Conservation (phyloP, 768 basidiomycete species). For the Dacryopinax primogenitus region DNA sequence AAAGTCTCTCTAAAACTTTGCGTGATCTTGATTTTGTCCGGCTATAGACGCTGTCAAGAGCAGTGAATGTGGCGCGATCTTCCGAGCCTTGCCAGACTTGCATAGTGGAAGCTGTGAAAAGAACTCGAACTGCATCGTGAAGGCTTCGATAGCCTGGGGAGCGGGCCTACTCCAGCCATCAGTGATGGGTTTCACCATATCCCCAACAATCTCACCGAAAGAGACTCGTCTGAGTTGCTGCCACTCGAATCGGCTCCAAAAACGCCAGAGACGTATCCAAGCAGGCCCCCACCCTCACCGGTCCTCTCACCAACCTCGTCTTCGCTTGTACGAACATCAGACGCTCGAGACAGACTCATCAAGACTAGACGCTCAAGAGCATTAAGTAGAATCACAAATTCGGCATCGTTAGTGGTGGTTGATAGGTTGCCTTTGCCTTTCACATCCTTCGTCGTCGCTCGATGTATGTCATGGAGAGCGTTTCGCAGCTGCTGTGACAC, state of each 20-base stretch:
- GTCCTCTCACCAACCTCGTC: conserved; percentile 44
- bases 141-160: conserved; percentile 67
- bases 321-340: conserved; percentile 39
- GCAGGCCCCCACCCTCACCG: conserved; percentile 42
- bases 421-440: conserved; percentile 30
- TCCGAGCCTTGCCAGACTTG: neutral
- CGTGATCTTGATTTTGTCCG: conserved; percentile 58
- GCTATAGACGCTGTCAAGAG: conserved; percentile 52
- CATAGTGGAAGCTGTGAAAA: conserved; percentile 61
- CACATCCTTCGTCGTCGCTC: conserved; percentile 32
- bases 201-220: conserved; percentile 10
- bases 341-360: conserved; percentile 47
- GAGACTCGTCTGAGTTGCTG: conserved; percentile 9
- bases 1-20: conserved; percentile 72
- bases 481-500: conserved; percentile 55
- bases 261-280: conserved; percentile 85
- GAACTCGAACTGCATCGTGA: conserved; percentile 64
- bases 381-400: conserved; percentile 72
- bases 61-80: conserved; percentile 22
- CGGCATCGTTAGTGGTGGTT: conserved; percentile 56
- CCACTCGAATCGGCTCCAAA: conserved; percentile 56
- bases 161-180: conserved; percentile 46
- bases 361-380: conserved; percentile 70
- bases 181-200: conserved; percentile 20
- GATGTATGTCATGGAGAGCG: conserved; percentile 29